Conservation (phyloP, 179 eudicot species). For the Camellia oleifera region DNA sequence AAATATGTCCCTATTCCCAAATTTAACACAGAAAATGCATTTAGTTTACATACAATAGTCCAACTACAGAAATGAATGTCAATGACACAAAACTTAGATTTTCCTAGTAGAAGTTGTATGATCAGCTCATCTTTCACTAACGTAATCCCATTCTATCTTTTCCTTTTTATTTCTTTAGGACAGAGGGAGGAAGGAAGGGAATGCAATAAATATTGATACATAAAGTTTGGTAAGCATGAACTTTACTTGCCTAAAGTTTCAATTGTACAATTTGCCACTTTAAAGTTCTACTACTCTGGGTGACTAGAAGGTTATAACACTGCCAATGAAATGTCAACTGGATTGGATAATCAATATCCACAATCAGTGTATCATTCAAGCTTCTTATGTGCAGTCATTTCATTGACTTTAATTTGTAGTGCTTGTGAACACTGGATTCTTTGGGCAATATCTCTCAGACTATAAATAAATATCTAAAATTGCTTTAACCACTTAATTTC, state of each 20-base stretch:
- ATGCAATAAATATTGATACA: neutral
- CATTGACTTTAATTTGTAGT: neutral
- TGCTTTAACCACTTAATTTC: neutral
- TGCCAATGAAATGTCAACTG: neutral
- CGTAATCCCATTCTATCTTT: neutral
- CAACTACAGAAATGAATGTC: neutral
- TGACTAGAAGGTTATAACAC: neutral
- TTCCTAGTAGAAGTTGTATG: neutral
- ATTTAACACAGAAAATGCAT: neutral
- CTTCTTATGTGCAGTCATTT: neutral
- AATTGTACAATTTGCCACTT: neutral
- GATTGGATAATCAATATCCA: neutral
- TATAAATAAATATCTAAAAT: neutral
- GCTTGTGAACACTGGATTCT: neutral
- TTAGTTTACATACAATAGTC: constrained; percentile 1
- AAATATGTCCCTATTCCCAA: neutral
- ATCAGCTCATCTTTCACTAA: neutral
- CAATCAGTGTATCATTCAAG: neutral
- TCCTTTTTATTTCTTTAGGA: neutral
- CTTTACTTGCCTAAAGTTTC: neutral
- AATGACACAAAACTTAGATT: neutral
- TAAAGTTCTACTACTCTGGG: constrained; percentile 1
- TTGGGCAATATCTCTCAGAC: neutral
- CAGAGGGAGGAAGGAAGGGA: neutral
- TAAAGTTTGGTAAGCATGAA: neutral